Base-by-base conservation (phyloP, 1,284 basidiomycete genomes). In the Papiliotrema fonsecae region DNA sequence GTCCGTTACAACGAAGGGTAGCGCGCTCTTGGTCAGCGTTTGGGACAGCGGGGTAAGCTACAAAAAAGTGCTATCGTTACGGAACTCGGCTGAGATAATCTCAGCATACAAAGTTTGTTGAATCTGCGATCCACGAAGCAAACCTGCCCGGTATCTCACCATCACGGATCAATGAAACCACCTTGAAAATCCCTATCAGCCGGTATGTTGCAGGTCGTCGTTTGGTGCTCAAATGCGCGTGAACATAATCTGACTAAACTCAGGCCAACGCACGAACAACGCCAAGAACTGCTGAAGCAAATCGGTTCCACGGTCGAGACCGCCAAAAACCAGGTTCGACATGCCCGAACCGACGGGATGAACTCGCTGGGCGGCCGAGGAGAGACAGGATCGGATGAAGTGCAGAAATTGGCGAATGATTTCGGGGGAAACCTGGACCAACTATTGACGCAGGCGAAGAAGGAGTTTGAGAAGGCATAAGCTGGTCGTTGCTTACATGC, bases 61-160 rank as follows among this genome's bases (percentile, higher is more conserved):
- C 13, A 42, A 2, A 13, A 22, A 28, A 5, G 24, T 13, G 4
- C 27, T 2, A 27, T 11, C 25, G 2, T 18, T 6, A 7, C 14
- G 14, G 16, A 4, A 38, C 2, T n/a, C 21, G 19, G 47, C 24
- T 19, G 22, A 14, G 0, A 24, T 58, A 38, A 50, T 34, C 16
- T 7, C 37, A 67, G 58, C 47, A 55, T 9, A 59, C 61, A 35
- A 74, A 74, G 55, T 48, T 59, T 35, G 69, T 74, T 25, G 68
- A 72, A 49, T 63, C 62, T 13, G 71, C 71, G 2, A 60, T 74
- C 13, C 62, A 70, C 50, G 56, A 60, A 38, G 68, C 72, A 38
- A 74, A 74, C 51, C 55, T 74, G 4, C 72, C 72, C 1, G 72
- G 72, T 13, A 58, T 74, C 40, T 63, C 60, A 21, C 70, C 71